Conservation (phyloP, 352 stramenopile genomes). For the Globisporangium viniferum region DNA sequence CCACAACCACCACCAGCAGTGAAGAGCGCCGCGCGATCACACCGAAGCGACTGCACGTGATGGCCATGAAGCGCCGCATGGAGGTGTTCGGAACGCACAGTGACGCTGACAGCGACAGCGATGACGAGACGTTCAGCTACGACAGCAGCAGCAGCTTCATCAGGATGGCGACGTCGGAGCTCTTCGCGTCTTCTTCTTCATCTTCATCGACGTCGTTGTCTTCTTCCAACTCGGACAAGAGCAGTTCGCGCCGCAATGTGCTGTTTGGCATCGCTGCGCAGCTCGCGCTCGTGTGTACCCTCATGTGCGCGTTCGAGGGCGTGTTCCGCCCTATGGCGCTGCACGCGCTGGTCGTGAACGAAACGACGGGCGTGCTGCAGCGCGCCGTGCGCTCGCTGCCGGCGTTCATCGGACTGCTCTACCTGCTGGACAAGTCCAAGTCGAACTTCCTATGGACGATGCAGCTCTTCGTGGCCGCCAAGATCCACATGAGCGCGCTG, state of each 20-base stretch:
- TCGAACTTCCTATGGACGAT: constrained; percentile 3
- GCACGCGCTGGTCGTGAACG: neutral
- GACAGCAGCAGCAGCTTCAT: neutral
- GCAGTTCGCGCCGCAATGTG: neutral
- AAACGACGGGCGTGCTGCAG: neutral
- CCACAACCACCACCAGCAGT: neutral
- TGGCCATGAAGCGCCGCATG: constrained; percentile 2
- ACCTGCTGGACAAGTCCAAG: neutral
- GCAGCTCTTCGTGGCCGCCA: constrained; percentile 8
- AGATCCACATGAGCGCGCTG: constrained; percentile 13
- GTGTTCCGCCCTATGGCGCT: neutral
- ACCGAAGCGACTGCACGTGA: neutral
- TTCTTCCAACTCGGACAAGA: neutral
- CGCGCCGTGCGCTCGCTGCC: neutral
- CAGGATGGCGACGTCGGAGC: neutral
- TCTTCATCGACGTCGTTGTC: neutral
- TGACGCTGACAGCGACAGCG: neutral
- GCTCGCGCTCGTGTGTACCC: neutral
- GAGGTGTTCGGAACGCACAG: constrained; percentile 1
- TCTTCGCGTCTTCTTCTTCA: neutral
- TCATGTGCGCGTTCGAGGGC: constrained; percentile 6
- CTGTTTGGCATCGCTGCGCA: constrained; percentile 2
- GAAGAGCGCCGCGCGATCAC: neutral
- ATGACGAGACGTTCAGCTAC: neutral
- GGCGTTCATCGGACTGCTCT: constrained; percentile 3